These are phyloP conservation scores for Davidsoniella virescens DNA, from an alignment of 2,329 filamentous ascomycete genomes.

Conservation along the genomic window DNA sequence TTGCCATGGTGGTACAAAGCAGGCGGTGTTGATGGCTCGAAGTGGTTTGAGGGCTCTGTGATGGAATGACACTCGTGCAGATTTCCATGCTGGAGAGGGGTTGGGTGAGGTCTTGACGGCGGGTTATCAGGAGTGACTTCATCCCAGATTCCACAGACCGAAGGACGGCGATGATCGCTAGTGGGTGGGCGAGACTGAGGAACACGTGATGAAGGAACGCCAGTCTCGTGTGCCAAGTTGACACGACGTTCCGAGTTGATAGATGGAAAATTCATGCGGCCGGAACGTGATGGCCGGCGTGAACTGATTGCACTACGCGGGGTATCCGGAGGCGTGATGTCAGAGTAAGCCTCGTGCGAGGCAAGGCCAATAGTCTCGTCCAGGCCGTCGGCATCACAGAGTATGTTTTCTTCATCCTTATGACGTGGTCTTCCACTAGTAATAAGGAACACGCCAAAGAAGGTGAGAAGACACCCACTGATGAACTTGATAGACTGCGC, in stretches of 20 bases:
- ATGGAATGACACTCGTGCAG: constrained; percentile 18
- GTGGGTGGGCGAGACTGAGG: constrained; percentile 9
- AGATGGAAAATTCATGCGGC: constrained; percentile 29
- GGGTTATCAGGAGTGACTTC: constrained; percentile 17
- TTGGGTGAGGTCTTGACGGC: constrained; percentile 16
- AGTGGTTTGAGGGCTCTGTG: constrained; percentile 18
- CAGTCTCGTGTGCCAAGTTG: constrained; percentile 22
- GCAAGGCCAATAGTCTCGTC: constrained; percentile 47
- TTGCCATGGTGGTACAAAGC: neutral
- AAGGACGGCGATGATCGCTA: neutral
- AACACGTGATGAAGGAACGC: constrained; percentile 22
- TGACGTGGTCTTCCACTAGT: constrained; percentile 58
- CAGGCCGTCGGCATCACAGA: constrained; percentile 38
- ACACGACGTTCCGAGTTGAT: constrained; percentile 21
- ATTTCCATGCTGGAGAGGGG: constrained; percentile 14
- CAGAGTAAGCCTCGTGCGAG: constrained; percentile 23
- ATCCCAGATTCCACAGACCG: constrained; percentile 1
- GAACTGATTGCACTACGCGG: constrained; percentile 19
- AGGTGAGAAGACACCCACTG: constrained; percentile 79
- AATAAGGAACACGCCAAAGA: constrained; percentile 93
- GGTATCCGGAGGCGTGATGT: constrained; percentile 10
- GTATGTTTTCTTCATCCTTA: constrained; percentile 39
- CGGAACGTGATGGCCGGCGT: constrained; percentile 24
- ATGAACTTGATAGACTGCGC: constrained; percentile 70
- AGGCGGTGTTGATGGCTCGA: constrained; percentile 12